Base-by-base conservation (phyloP, 305 asterid genomes). In the Salvia sclarea region DNA sequence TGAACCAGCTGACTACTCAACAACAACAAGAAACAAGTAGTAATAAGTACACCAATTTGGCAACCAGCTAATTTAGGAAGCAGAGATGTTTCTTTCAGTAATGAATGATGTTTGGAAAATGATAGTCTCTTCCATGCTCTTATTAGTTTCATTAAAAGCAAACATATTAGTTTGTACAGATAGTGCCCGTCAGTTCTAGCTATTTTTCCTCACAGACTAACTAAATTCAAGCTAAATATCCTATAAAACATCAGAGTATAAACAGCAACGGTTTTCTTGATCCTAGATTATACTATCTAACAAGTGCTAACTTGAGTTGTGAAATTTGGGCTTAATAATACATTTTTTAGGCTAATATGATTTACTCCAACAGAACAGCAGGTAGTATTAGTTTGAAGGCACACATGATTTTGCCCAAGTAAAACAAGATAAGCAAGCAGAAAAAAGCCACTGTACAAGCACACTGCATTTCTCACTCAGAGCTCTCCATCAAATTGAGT, bases 201-300 rank as follows among this genome's bases (percentile, higher is more conserved):
- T 44, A 12, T 33, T 43, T 22, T 14, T 20, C 18, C 47, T 17
- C 43, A 22, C 43, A 28, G 18, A 20, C 61, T 41, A 73, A 31
- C 20, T 2, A 24, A 30, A 8, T 72, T 44, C 67, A 25, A 44
- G 68, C 17, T 20, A 48, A 66, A 43, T 58, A 74, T 33, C 35
- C 60, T 37, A 47, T n/a, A 25, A 56, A 54, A 18, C 24, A 57
- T 50, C 40, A 24, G 18, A 37, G 16, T n/a, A 35, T 60, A 63
- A 55, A 55, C 41, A 49, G 22, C 38, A 54, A 68, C 17, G 69
- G 9, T 48, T 24, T 44, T 45, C 49, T 49, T 43, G 28, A 54
- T 61, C 68, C 65, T 16, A 62, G 13, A 44, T 35, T 47, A 52
- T 35, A 21, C 17, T n/a, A 50, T 50, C 62, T 62, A 48, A 8